Conservation (phyloP, 2,329 filamentous ascomycete genomes). For the Alternaria tenuissima region DNA sequence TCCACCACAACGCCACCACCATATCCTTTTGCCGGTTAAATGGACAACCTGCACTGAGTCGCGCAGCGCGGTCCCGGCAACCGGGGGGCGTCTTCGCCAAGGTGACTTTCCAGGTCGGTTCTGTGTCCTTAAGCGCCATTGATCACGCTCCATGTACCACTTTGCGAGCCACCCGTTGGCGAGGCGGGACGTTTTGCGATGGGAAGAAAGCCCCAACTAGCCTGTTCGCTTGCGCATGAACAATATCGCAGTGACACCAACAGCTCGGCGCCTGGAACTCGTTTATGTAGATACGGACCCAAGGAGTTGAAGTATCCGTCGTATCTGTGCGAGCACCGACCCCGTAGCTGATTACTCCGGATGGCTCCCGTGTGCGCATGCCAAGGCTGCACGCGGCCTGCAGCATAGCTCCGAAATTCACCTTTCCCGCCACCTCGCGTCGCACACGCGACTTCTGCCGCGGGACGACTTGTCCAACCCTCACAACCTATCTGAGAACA, state of each 20-base stretch:
- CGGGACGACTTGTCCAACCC: not conserved
- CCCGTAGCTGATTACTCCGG: not conserved
- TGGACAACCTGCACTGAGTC: not conserved
- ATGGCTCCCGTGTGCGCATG: not conserved
- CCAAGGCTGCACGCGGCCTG: not conserved
- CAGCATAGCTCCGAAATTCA: not conserved
- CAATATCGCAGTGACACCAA: not conserved
- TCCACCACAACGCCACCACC: not conserved
- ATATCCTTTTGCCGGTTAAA: not conserved
- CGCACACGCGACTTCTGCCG: not conserved
- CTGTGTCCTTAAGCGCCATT: not conserved
- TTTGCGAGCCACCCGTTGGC: not conserved
- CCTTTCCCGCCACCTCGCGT: not conserved
- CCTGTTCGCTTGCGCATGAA: slow-evolving; percentile 1
- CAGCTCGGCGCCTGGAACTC: slow-evolving; percentile 1
- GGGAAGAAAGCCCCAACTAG: not conserved
- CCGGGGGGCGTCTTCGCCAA: not conserved
- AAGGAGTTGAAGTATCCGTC: not conserved
- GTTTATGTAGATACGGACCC: not conserved
- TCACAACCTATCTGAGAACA: not conserved
- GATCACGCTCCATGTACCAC: not conserved
- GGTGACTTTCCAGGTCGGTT: not conserved
- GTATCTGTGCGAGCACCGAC: not conserved
- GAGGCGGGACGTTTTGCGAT: not conserved
- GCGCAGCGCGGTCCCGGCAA: not conserved